Base-by-base conservation (phyloP, 2,329 filamentous ascomycete species). In the Venturia pyrina region DNA sequence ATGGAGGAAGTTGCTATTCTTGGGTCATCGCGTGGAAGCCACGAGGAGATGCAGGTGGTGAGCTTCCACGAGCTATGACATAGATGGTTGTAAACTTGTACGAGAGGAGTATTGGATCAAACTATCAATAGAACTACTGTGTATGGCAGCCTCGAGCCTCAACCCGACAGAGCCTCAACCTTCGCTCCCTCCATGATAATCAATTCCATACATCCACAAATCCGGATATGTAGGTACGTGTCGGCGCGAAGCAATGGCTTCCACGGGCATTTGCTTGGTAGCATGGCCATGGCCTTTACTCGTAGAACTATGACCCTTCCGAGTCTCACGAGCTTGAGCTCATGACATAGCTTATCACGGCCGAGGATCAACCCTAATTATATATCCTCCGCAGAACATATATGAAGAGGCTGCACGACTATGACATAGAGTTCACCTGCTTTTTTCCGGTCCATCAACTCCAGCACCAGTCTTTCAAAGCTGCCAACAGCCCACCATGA, bases 331-430 rank as follows among this genome's bases (percentile, higher is more conserved):
- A 59, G 53, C 53, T 59, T 5, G 32, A 34, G 53, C 53, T 59
- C 53, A 59, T 59, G 53, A 59, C 53, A 37, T 53, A 59, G 32
- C 53, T 59, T 59, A 59, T 59, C 53, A 37, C 15, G 28, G 53
- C 53, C 53, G 53, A 59, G 53, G 53, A 59, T 59, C 53, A 59
- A 59, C 53, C 53, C 53, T 37, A 59, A 37, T 3, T 8, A 5
- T 37, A 11, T 24, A 57, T 17, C 50, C 50, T 57, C 7, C 50
- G 24, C 50, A 13, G 34, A 57, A 40, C 32, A 37, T 59, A 59
- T 59, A 59, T 10, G 4, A 37, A 37, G 28, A 37, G 10, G 15
- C 37, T 37, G 53, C n/a, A 59, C 37, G 15, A 59, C 53, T 19
- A 7, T 37, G 21, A n/a, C 1, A 37, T 37, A 8, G 13, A 59